Conservation (phyloP, 148 eudicot genomes). For the Linanthus parryae region DNA sequence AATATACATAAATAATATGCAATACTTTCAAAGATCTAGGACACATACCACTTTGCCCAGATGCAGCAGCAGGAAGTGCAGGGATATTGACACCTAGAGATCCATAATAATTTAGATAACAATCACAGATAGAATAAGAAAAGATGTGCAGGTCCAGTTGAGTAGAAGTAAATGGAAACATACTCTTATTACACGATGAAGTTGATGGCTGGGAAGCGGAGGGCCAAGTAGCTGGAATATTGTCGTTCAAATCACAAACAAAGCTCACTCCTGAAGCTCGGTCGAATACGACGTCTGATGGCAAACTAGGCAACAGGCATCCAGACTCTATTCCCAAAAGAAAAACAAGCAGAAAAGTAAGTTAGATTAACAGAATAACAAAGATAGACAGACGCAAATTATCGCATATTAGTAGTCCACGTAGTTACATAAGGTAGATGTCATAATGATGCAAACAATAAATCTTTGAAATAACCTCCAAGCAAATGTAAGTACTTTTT, state of each 20-base stretch:
- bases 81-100: conserved; percentile 71
- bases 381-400: too few species aligned
- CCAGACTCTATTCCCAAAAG: conserved; percentile 51
- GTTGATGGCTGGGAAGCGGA: conserved; percentile 56
- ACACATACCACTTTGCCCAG: conserved; percentile 56
- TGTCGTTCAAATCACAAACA: conserved; percentile 93
- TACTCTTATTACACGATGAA: conserved; percentile 87
- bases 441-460: too few species aligned
- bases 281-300: conserved; percentile 81
- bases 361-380: too few species aligned
- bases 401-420: too few species aligned
- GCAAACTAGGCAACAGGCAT: conserved; percentile 93
- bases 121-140: conserved; percentile 10
- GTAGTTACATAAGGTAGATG: too few species aligned
- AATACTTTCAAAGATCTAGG: background rate
- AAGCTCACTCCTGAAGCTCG: conserved; percentile 66
- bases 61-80: conserved; percentile 93
- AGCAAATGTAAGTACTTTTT: too few species aligned
- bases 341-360: background rate
- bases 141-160: background rate
- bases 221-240: conserved; percentile 98
- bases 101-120: conserved; percentile 1
- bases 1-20: too few species aligned
- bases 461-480: too few species aligned
- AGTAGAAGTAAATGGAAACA: conserved; percentile 13